Evolutionary conservation across 2,329 filamentous ascomycete genomes (phyloP).

Genomic region (Westerdykella ornata): DNA sequence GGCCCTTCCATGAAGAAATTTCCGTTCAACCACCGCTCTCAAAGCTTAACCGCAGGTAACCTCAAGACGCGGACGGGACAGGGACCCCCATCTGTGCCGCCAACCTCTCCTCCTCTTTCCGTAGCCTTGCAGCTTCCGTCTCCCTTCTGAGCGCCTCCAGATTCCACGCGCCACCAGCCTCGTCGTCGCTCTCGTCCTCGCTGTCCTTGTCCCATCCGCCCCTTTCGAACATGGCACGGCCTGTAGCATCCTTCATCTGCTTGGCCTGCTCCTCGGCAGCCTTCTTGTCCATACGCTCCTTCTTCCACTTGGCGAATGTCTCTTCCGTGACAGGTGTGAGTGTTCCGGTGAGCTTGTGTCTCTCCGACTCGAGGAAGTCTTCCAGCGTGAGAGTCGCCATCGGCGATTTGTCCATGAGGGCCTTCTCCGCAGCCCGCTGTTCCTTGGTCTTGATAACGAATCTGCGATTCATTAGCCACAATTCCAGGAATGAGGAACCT

Average conservation of each 20-base stretch:
- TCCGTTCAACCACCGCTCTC: not conserved
- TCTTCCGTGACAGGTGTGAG: conserved; percentile 92
- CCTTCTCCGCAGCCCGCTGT: conserved; percentile 91
- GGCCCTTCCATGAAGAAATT: not conserved
- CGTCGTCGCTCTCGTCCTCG: conserved; percentile 60
- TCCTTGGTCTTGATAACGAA: conserved; percentile 98
- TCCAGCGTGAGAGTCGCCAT: conserved; percentile 91
- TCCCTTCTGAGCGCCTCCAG: conserved; percentile 74
- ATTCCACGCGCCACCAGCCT: conserved; percentile 63
- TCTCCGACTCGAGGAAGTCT: conserved; percentile 93
- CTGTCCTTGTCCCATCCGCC: conserved; percentile 71
- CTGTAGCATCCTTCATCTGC: conserved; percentile 90
- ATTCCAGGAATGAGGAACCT: not conserved
- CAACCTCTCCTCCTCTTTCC: conserved; percentile 70
- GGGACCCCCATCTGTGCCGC: conserved; percentile 16
- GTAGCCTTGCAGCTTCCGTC: conserved; percentile 67
- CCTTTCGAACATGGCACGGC: conserved; percentile 90
- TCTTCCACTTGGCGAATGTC: conserved; percentile 94
- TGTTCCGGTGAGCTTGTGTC: conserved; percentile 86
- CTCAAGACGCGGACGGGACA: conserved; percentile 14
- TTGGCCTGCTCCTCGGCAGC: conserved; percentile 84
- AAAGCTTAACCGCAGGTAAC: not conserved
- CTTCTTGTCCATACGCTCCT: conserved; percentile 90
- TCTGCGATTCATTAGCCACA: conserved; percentile 42
- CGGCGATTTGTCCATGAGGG: conserved; percentile 89